Conservation (phyloP, 768 basidiomycete genomes). For the Naganishia kalamii region DNA sequence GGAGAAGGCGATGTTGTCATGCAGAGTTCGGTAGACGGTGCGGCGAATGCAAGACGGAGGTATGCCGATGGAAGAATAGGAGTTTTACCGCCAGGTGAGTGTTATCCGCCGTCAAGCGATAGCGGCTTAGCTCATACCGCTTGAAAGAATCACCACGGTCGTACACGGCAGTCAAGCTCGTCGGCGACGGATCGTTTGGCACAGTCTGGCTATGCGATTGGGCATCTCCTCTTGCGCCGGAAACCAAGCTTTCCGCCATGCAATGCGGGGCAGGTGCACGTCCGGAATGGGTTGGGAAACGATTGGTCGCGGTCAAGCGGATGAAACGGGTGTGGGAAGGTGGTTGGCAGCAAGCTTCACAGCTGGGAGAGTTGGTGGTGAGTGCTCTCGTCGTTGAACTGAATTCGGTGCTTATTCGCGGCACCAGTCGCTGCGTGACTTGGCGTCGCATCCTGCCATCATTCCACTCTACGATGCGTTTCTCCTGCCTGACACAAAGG, state of each 20-base stretch:
- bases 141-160: slow-evolving; percentile 68
- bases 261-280: slow-evolving; percentile 86
- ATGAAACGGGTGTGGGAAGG: slow-evolving; percentile 99
- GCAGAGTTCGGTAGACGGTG: background rate
- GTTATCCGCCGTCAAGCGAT: background rate
- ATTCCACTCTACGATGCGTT: slow-evolving; percentile 99
- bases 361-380: slow-evolving; percentile 73
- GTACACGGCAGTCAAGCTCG: slow-evolving; percentile 89
- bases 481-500: slow-evolving; percentile 87
- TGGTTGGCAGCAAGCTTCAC: slow-evolving; percentile 95
- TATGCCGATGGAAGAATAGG: slow-evolving; percentile 21
- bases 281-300: slow-evolving; percentile 89
- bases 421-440: slow-evolving; percentile 78
- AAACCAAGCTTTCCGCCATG: slow-evolving; percentile 87
- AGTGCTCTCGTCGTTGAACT: slow-evolving; percentile 23
- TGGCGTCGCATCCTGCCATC: slow-evolving; percentile 92
- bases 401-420: background rate
- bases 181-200: slow-evolving; percentile 97
- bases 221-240: slow-evolving; percentile 89
- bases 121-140: background rate
- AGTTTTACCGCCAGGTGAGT: slow-evolving; percentile 23
- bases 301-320: slow-evolving; percentile 90
- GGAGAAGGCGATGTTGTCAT: slow-evolving; percentile 1
- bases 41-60: background rate
- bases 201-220: slow-evolving; percentile 99